Evolutionary conservation across 2,329 filamentous ascomycete genomes (phyloP), one percentile per base, ranked within the genome.

Genomic region (Trichoderma sp.): DNA sequence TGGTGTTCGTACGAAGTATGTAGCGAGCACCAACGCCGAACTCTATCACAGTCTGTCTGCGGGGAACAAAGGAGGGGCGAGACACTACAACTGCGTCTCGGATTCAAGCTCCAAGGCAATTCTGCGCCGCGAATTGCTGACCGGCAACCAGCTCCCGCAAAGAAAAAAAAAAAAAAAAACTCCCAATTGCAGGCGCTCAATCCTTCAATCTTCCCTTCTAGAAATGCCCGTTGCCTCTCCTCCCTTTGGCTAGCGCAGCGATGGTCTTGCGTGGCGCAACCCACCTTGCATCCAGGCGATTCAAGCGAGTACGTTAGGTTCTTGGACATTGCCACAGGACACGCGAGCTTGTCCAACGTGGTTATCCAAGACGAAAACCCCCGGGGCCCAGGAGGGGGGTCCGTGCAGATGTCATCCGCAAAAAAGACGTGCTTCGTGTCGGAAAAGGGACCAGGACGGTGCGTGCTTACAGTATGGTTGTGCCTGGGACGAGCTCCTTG

Each of bases 281-380:
- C 52, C 29, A 48, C 42, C 25, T 19, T 22, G n/a, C n/a, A 32
- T n/a, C 29, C 29, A 19, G 19, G 19, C n/a, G 42, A 45, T 45
- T 17, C n/a, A 45, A 45, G 39, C n/a, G n/a, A n/a, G 17, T 42
- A 15, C 22, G 59, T 37, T 17, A n/a, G 13, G 6, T 29, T 3
- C 45, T 27, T 54, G 19, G 34, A 42, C 8, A 17, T 57, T 53
- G 37, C 64, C 64, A 66, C 29, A 59, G 64, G 54, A 53, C 64
- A 66, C 54, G 54, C 54, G 64, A 66, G 64, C 64, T 66, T 27
- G 42, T 59, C 64, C 42, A 66, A 66, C 64, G 54, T 66, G 64
- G 53, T 32, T 52, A 39, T 52, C 61, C 22, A 48, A 48, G 39
- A 19, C n/a, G n/a, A 45, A 42, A 42, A 56, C 35, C 60, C 50